Evolutionary conservation across 2,329 filamentous ascomycete species (phyloP).

Genomic region (Helotiales sp.): DNA sequence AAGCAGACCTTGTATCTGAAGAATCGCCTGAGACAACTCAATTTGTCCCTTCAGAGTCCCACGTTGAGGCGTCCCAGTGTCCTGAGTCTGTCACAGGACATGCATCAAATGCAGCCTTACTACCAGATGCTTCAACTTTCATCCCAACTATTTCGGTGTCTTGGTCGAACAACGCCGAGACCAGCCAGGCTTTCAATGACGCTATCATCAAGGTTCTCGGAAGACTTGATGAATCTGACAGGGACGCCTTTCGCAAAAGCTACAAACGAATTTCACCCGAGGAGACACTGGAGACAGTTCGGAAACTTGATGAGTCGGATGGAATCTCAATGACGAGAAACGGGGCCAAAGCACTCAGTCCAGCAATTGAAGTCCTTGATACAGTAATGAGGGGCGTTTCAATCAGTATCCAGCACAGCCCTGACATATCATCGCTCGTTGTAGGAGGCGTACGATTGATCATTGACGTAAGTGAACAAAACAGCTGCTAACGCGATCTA

Average conservation of each 20-base stretch:
- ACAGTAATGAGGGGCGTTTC: not conserved
- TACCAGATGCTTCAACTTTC: too few relatives aligned
- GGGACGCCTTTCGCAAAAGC: not conserved
- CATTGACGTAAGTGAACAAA: not conserved
- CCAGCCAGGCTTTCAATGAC: not conserved
- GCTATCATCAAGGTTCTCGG: not conserved
- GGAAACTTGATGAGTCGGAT: not conserved
- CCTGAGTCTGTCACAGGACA: not conserved
- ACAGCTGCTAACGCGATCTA: too few relatives aligned
- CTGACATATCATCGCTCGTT: slow-evolving; percentile 3
- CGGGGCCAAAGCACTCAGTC: not conserved
- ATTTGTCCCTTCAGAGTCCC: not conserved
- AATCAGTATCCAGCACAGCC: slow-evolving; percentile 1
- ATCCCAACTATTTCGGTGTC: not conserved
- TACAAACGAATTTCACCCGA: not conserved
- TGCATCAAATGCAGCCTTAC: not conserved
- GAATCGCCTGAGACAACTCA: not conserved
- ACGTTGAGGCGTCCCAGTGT: not conserved
- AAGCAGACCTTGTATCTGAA: not conserved
- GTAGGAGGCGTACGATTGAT: not conserved
- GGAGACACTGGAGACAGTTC: not conserved
- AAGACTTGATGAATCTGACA: not conserved
- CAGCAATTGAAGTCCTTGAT: not conserved
- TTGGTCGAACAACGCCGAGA: not conserved
- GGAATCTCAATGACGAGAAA: not conserved